phyloP scores from a whole-genome alignment of 1,284 basidiomycete genomes.

The Calocybe gambosa region DNA sequence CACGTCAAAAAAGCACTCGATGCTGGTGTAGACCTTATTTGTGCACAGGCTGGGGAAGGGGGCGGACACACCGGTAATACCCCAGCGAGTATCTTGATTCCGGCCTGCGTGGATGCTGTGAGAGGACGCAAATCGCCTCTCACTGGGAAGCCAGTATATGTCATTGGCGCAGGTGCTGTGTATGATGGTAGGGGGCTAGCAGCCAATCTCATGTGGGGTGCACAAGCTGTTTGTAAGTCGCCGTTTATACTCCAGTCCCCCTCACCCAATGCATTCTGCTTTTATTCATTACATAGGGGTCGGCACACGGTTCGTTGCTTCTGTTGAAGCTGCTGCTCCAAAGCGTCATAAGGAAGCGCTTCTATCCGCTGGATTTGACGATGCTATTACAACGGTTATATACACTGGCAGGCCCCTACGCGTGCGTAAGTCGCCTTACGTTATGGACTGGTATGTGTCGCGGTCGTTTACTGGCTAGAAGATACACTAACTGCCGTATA shows the following conservation, averaged over 20 bases:
- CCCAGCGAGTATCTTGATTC: slow-evolving; percentile 70
- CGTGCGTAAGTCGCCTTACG: slow-evolving; percentile 75
- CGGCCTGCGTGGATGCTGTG: slow-evolving; percentile 80
- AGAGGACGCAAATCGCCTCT: slow-evolving; percentile 71
- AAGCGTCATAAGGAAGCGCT: slow-evolving; percentile 79
- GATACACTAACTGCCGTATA: slow-evolving; percentile 11
- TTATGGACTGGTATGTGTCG: slow-evolving; percentile 62
- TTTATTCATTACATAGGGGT: slow-evolving; percentile 38
- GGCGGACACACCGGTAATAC: slow-evolving; percentile 80
- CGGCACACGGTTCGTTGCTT: slow-evolving; percentile 85
- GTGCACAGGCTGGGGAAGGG: slow-evolving; percentile 84
- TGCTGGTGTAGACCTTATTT: slow-evolving; percentile 82
- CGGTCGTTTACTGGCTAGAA: slow-evolving; percentile 1
- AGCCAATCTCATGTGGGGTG: slow-evolving; percentile 80
- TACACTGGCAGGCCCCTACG: slow-evolving; percentile 86
- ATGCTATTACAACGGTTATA: slow-evolving; percentile 74
- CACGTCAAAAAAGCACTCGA: slow-evolving; percentile 78
- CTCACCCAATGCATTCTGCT: slow-evolving; percentile 1
- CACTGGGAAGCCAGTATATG: slow-evolving; percentile 74
- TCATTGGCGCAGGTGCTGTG: slow-evolving; percentile 83
- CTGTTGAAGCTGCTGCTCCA: slow-evolving; percentile 73
- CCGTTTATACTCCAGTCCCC: slow-evolving; percentile 12
- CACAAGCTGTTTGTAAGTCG: slow-evolving; percentile 67
- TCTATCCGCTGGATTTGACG: slow-evolving; percentile 60
- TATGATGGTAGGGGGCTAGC: slow-evolving; percentile 84